Evolutionary conservation across 2,329 filamentous ascomycete genomes (phyloP).

Genomic region (Claviceps capensis): DNA sequence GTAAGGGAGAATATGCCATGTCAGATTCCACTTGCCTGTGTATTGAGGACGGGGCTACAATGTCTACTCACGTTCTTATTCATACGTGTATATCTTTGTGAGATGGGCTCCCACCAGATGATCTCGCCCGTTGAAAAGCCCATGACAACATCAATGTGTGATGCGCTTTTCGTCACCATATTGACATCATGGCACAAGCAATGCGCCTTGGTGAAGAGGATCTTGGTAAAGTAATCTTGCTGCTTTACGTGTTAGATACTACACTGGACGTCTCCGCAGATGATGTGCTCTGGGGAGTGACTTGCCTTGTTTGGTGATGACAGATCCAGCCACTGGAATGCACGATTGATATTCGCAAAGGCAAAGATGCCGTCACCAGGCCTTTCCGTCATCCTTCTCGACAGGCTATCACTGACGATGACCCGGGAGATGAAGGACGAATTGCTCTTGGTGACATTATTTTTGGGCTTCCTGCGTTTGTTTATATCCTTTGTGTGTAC

Average conservation of each 20-base stretch:
- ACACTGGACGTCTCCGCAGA: background rate
- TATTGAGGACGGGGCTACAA: background rate
- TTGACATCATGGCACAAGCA: conserved; percentile 93
- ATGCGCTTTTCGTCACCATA: conserved; percentile 59
- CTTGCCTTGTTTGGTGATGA: conserved; percentile 55
- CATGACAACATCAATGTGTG: conserved; percentile 83
- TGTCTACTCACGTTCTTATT: conserved; percentile 69
- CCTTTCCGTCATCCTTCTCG: conserved; percentile 68
- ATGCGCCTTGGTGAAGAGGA: conserved; percentile 92
- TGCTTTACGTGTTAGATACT: conserved; percentile 24
- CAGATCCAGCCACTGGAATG: conserved; percentile 91
- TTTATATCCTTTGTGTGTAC: conserved; percentile 54
- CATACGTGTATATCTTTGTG: conserved; percentile 84
- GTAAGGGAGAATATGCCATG: background rate
- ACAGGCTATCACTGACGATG: conserved; percentile 71
- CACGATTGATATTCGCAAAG: conserved; percentile 91
- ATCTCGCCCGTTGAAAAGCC: conserved; percentile 95
- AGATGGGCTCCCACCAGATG: conserved; percentile 96
- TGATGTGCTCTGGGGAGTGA: background rate
- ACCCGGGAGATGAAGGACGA: conserved; percentile 97
- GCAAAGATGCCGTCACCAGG: conserved; percentile 69
- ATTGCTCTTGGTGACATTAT: conserved; percentile 96
- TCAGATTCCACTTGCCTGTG: conserved; percentile 1
- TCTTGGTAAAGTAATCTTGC: conserved; percentile 86
- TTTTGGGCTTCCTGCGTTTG: conserved; percentile 90